phyloP scores from a whole-genome alignment of 306 rosid species.

The Vigna mungo region DNA sequence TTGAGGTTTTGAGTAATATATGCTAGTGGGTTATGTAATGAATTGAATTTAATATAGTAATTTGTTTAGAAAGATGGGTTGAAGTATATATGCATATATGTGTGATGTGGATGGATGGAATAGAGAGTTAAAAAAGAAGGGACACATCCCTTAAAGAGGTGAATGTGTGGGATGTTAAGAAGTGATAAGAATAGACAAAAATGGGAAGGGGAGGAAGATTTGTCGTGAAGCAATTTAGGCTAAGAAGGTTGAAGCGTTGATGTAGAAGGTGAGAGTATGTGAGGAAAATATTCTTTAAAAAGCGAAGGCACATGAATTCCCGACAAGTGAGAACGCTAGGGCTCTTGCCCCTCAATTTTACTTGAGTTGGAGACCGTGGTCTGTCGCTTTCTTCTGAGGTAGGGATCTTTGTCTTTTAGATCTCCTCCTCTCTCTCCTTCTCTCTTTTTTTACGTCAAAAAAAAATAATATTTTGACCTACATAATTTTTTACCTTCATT shows the following conservation, averaged over 20 bases:
- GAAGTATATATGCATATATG: too few species aligned
- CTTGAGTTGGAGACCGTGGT: slow-evolving; percentile 34
- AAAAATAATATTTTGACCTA: too few species aligned
- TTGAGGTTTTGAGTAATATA: too few species aligned
- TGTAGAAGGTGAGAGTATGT: not conserved
- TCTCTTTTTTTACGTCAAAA: too few species aligned
- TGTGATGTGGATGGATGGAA: not conserved
- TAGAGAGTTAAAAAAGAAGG: slow-evolving; percentile 6
- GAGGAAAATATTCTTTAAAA: slow-evolving; percentile 35
- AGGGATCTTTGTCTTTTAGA: slow-evolving; percentile 48
- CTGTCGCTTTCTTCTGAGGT: slow-evolving; percentile 31
- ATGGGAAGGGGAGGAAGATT: slow-evolving; percentile 31
- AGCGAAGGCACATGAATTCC: slow-evolving; percentile 32
- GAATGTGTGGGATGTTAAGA: slow-evolving; percentile 30
- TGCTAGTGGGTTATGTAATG: too few species aligned
- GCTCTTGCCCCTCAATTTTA: not conserved
- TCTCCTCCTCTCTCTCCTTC: slow-evolving; percentile 12
- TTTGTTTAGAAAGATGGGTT: too few species aligned
- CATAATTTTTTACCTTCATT: too few species aligned
- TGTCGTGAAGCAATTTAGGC: slow-evolving; percentile 38
- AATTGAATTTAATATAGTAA: too few species aligned
- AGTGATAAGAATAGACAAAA: not conserved
- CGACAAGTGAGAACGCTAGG: slow-evolving; percentile 26
- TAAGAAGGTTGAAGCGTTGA: slow-evolving; percentile 18
- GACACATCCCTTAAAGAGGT: slow-evolving; percentile 43